phyloP scores from a whole-genome alignment of 176 grass and related monocot genomes.

The Thalia dealbata region DNA sequence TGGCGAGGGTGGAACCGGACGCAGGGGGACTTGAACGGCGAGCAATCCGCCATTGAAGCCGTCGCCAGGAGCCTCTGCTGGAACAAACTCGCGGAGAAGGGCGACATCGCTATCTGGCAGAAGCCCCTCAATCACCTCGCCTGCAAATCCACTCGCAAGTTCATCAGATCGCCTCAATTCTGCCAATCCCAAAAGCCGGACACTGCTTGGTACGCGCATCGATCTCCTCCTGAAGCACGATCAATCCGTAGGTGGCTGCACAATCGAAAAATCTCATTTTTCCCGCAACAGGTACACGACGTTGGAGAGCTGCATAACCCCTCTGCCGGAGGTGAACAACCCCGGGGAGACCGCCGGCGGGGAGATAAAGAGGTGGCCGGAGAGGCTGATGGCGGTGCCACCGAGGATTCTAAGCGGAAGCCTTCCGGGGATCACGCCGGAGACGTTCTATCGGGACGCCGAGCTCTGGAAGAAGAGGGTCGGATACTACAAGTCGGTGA shows the following conservation, averaged over 20 bases:
- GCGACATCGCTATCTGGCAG: slow-evolving; percentile 89
- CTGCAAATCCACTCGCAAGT: slow-evolving; percentile 56
- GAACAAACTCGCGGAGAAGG: slow-evolving; percentile 66
- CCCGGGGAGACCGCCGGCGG: slow-evolving; percentile 64
- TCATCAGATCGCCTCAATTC: slow-evolving; percentile 48
- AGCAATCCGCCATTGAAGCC: slow-evolving; percentile 64
- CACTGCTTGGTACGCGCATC: slow-evolving; percentile 51
- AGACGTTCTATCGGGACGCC: slow-evolving; percentile 55
- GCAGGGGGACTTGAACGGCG: slow-evolving; percentile 38
- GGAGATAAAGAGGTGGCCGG: slow-evolving; percentile 67
- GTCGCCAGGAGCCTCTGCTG: slow-evolving; percentile 72
- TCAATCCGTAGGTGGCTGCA: background rate
- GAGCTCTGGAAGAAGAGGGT: slow-evolving; percentile 71
- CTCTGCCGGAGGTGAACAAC: slow-evolving; percentile 43
- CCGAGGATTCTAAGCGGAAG: slow-evolving; percentile 69
- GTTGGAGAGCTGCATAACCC: slow-evolving; percentile 68
- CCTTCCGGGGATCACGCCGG: slow-evolving; percentile 43
- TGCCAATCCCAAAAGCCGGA: slow-evolving; percentile 51
- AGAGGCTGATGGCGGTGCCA: slow-evolving; percentile 58
- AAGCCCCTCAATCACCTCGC: slow-evolving; percentile 74
- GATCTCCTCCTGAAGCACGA: background rate
- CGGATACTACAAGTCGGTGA: slow-evolving; percentile 62
- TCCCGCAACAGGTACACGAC: slow-evolving; percentile 53
- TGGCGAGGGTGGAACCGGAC: slow-evolving; percentile 65
- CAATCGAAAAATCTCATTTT: background rate